Percentiles rank a stretch among this genome's conserved stretches.
Evolutionary conservation across 139 green algal genomes (phyloP).

Genomic region (Chlamydomonas sp.): DNA sequence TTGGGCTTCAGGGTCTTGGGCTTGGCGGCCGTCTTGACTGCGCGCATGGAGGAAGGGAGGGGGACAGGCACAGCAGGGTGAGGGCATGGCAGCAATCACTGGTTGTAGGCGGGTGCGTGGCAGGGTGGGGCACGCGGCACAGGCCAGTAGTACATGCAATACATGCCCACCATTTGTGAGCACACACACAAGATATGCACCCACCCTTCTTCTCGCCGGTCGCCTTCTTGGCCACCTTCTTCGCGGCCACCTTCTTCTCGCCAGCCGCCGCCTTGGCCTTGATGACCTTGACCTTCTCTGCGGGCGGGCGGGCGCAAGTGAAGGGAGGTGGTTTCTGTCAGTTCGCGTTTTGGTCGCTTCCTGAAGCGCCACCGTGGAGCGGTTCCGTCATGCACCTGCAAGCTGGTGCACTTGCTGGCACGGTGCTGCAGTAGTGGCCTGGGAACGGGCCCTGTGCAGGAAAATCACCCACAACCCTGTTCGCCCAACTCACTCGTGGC

Average conservation of each 20-base stretch:
- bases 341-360: no score
- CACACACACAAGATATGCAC: no score
- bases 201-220: no score
- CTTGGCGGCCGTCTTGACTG: no score
- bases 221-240: conserved; percentile 25
- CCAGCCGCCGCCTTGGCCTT: conserved; percentile 16
- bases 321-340: no score
- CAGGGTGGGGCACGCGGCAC: not conserved
- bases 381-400: no score
- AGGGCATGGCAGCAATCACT: not conserved
- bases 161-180: no score
- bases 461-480: not conserved
- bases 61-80: not conserved
- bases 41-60: not conserved
- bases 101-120: no score
- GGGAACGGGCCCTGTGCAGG: no score
- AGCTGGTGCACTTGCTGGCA: no score
- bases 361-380: no score
- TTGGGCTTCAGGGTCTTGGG: conserved; percentile 14
- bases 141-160: not conserved
- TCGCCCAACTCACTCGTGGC: not conserved
- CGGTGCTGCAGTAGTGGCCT: no score
- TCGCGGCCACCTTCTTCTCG: conserved; percentile 18
- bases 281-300: conserved; percentile 13
- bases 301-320: not conserved